A percentile compares a stretch with the other conserved stretches of the same genome.
These are phyloP conservation scores for Leccinum obscurum DNA, from an alignment of 768 basidiomycete species.

Conservation along the genomic window DNA sequence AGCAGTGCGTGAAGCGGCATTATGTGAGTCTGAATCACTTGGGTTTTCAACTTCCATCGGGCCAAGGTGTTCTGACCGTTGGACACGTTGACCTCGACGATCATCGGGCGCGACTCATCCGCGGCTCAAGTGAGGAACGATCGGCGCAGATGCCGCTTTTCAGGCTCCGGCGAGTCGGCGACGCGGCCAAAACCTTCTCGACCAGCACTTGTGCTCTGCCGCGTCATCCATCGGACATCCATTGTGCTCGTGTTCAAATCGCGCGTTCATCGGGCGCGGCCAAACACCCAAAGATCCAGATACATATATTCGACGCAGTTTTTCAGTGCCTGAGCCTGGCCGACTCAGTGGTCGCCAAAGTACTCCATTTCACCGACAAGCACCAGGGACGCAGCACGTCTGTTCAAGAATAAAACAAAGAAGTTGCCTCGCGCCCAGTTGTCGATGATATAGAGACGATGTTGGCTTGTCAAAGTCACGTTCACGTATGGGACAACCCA, in stretches of 20 bases:
- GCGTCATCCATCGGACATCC: too few species aligned
- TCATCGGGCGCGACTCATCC: conserved; percentile 1
- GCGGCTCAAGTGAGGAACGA: too few species aligned
- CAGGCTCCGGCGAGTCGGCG: too few species aligned
- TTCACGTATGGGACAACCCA: background rate
- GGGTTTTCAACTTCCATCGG: background rate
- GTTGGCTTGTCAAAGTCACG: background rate
- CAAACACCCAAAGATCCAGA: background rate
- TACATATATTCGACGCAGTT: too few species aligned
- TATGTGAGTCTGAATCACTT: background rate
- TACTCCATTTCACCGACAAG: background rate
- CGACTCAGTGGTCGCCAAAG: conserved; percentile 1
- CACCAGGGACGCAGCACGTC: background rate
- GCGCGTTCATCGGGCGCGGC: background rate
- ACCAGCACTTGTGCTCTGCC: too few species aligned
- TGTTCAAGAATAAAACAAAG: background rate
- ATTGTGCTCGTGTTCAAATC: too few species aligned
- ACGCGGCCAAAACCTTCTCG: too few species aligned
- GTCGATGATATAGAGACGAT: background rate
- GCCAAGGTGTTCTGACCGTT: background rate
- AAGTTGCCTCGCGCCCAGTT: background rate
- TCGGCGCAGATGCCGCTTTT: too few species aligned
- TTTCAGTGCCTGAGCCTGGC: too few species aligned
- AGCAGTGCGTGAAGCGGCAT: too few species aligned
- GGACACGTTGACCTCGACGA: conserved; percentile 1